Evolutionary conservation across 257 asterid genomes (phyloP).

Genomic region (Craterostigma plantagineum): DNA sequence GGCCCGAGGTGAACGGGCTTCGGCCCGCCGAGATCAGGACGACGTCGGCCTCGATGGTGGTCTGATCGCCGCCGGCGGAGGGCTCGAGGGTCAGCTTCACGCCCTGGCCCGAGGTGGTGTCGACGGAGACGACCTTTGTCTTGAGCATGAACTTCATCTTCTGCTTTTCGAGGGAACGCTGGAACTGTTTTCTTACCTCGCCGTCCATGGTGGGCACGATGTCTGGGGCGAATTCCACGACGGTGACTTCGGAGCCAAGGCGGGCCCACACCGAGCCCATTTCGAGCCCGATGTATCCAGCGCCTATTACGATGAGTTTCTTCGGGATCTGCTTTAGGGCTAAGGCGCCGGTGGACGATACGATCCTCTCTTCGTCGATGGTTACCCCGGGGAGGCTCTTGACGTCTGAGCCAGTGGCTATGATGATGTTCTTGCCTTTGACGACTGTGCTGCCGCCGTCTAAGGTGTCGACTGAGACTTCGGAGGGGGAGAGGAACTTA

Average conservation of each 20-base stretch:
- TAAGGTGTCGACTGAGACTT: slow-evolving; percentile 62
- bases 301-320: slow-evolving; percentile 79
- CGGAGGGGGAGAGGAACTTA: slow-evolving; percentile 73
- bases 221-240: slow-evolving; percentile 79
- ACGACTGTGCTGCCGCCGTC: slow-evolving; percentile 75
- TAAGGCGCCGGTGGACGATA: slow-evolving; percentile 52
- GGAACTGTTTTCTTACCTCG: slow-evolving; percentile 80
- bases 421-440: slow-evolving; percentile 76
- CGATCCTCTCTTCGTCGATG: slow-evolving; percentile 53
- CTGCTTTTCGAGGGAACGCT: slow-evolving; percentile 87
- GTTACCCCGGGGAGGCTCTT: slow-evolving; percentile 48
- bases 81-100: slow-evolving; percentile 84
- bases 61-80: slow-evolving; percentile 77
- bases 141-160: slow-evolving; percentile 91
- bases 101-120: slow-evolving; percentile 43
- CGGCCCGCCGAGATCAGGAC: slow-evolving; percentile 96
- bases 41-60: slow-evolving; percentile 71
- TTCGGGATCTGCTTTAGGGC: slow-evolving; percentile 66
- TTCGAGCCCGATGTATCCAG: slow-evolving; percentile 93
- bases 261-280: slow-evolving; percentile 99
- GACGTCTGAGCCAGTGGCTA: slow-evolving; percentile 95
- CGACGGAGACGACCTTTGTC: slow-evolving; percentile 88
- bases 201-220: slow-evolving; percentile 92
- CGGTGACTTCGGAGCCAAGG: slow-evolving; percentile 86
- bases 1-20: slow-evolving; percentile 73